Evolutionary conservation across 495 filamentous ascomycete species (phyloP).

Genomic region (Neurospora sublineolata): DNA sequence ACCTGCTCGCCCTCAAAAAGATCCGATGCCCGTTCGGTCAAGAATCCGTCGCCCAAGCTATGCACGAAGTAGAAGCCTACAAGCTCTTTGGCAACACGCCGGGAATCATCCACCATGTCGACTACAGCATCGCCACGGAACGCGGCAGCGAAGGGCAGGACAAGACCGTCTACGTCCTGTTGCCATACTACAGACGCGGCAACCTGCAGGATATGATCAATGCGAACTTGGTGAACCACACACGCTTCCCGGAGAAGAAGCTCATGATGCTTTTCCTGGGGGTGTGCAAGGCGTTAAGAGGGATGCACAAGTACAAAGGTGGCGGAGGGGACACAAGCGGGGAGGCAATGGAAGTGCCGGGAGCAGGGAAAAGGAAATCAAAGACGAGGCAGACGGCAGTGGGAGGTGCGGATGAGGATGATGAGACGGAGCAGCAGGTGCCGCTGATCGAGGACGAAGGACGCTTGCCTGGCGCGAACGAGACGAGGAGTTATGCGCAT

Average conservation of each 20-base stretch:
- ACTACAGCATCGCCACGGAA: slow-evolving; percentile 54
- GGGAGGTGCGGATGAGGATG: slow-evolving; percentile 44
- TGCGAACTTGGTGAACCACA: slow-evolving; percentile 93
- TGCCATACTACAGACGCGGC: slow-evolving; percentile 88
- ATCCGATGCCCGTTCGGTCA: slow-evolving; percentile 94
- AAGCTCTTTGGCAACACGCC: slow-evolving; percentile 69
- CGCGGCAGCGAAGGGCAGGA: slow-evolving; percentile 46
- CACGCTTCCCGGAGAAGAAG: slow-evolving; percentile 76
- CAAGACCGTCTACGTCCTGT: slow-evolving; percentile 92
- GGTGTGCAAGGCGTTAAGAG: slow-evolving; percentile 73
- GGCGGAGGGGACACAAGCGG: slow-evolving; percentile 22
- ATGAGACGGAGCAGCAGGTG: slow-evolving; percentile 62
- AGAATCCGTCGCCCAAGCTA: slow-evolving; percentile 84
- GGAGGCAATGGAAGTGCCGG: slow-evolving; percentile 40
- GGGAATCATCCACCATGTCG: slow-evolving; percentile 83
- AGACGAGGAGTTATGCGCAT: slow-evolving; percentile 79
- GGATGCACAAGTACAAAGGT: slow-evolving; percentile 79
- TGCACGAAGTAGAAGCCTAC: slow-evolving; percentile 96
- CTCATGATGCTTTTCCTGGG: slow-evolving; percentile 87
- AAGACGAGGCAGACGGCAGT: slow-evolving; percentile 40
- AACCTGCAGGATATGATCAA: slow-evolving; percentile 98
- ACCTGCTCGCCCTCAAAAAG: slow-evolving; percentile 92
- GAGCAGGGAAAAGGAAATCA: slow-evolving; percentile 37
- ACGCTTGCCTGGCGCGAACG: slow-evolving; percentile 54
- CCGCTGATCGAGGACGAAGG: slow-evolving; percentile 80